These are phyloP conservation scores for Coffea humblotiana DNA, from an alignment of 305 asterid genomes.

Conservation along the genomic window DNA sequence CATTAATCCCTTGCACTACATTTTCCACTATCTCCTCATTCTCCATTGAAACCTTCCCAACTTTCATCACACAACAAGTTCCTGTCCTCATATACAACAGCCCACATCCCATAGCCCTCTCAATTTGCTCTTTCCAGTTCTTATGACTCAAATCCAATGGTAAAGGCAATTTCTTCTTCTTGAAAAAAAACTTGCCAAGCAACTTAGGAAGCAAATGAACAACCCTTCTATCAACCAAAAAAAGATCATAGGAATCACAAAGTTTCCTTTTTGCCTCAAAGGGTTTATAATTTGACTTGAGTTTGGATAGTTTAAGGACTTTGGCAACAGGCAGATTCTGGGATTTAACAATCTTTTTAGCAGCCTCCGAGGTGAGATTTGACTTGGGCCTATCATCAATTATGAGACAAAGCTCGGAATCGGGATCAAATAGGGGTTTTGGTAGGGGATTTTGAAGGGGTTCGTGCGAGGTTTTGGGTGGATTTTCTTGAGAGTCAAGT, in stretches of 20 bases:
- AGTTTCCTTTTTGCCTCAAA: conserved; percentile 75
- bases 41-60: conserved; percentile 65
- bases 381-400: conserved; percentile 68
- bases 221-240: conserved; percentile 71
- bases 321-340: conserved; percentile 53
- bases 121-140: conserved; percentile 65
- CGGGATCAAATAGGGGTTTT: conserved; percentile 46
- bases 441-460: conserved; percentile 56
- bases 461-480: conserved; percentile 63
- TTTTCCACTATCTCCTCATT: conserved; percentile 59
- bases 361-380: conserved; percentile 53
- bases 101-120: conserved; percentile 62
- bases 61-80: conserved; percentile 76
- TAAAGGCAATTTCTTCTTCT: conserved; percentile 81
- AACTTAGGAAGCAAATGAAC: conserved; percentile 81
- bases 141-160: conserved; percentile 65
- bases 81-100: conserved; percentile 65
- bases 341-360: conserved; percentile 60
- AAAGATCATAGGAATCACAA: conserved; percentile 70
- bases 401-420: conserved; percentile 60
- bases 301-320: conserved; percentile 63
- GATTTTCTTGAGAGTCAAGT: conserved; percentile 67
- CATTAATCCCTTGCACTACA: conserved; percentile 44
- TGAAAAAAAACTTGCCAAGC: conserved; percentile 68
- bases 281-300: conserved; percentile 71